Evolutionary conservation across 2,329 filamentous ascomycete genomes (phyloP).

Genomic region (Blastomyces percursus): DNA sequence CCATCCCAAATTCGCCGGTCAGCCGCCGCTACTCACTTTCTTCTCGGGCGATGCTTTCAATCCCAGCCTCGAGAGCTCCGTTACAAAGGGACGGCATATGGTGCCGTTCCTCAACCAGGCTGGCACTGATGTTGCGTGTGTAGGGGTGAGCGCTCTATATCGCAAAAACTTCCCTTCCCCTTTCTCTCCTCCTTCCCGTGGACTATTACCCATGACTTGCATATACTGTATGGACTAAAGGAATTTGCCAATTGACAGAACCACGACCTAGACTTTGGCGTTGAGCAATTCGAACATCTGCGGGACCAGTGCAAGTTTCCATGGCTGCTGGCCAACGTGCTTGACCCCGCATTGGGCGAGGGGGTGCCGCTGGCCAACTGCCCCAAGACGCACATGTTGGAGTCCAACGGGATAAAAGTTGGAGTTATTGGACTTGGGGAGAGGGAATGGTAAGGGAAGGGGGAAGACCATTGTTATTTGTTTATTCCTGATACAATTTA

Average conservation of each 20-base stretch:
- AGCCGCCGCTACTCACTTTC: constrained; percentile 60
- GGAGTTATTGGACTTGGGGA: constrained; percentile 79
- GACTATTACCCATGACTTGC: not conserved
- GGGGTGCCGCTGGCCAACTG: constrained; percentile 65
- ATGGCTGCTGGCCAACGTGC: constrained; percentile 80
- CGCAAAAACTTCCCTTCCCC: no score
- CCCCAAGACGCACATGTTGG: constrained; percentile 63
- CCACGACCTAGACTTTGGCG: constrained; percentile 86
- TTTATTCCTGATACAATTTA: not conserved
- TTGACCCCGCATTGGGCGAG: constrained; percentile 71
- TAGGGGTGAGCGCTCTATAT: constrained; percentile 51
- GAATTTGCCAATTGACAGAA: constrained; percentile 44
- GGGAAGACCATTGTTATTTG: not conserved
- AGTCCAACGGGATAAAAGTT: constrained; percentile 74
- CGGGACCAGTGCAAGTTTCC: constrained; percentile 68
- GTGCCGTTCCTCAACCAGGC: constrained; percentile 70
- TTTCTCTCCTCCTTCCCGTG: not conserved
- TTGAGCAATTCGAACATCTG: constrained; percentile 65
- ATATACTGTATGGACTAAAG: not conserved
- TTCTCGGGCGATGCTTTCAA: constrained; percentile 94
- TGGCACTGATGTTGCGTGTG: constrained; percentile 67
- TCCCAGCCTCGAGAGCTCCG: constrained; percentile 74
- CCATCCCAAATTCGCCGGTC: constrained; percentile 48
- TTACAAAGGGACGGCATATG: constrained; percentile 89
- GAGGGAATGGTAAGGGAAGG: constrained; percentile 54